Conservation (phyloP, 768 basidiomycete genomes). For the Termitomyces bulborhizus region DNA sequence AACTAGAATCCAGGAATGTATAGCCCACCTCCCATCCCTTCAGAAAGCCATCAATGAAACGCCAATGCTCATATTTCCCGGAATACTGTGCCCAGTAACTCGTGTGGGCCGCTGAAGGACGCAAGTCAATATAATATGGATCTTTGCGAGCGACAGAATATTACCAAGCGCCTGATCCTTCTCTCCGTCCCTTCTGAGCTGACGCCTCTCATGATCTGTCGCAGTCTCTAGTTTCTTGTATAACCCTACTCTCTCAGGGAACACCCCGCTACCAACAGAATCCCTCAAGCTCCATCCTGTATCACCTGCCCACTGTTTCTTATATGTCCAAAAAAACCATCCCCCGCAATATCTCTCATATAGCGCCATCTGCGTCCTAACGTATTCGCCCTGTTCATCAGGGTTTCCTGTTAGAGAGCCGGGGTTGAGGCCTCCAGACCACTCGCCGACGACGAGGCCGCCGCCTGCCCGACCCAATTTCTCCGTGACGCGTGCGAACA, state of each 20-base stretch:
- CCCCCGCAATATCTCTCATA: constrained; percentile 64
- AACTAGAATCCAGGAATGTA: constrained; percentile 36
- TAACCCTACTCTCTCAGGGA: constrained; percentile 49
- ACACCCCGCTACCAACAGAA: constrained; percentile 53
- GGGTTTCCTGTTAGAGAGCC: constrained; percentile 37
- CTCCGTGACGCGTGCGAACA: constrained; percentile 28
- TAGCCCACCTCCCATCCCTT: constrained; percentile 72
- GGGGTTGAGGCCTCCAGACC: constrained; percentile 71
- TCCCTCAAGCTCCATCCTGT: constrained; percentile 71
- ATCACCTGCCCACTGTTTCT: constrained; percentile 61
- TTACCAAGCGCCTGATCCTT: constrained; percentile 27
- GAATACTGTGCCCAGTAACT: constrained; percentile 41
- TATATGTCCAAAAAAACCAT: constrained; percentile 85
- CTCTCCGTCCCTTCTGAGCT: constrained; percentile 19
- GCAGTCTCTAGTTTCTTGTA: constrained; percentile 17
- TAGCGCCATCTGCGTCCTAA: constrained; percentile 57
- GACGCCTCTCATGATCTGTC: constrained; percentile 15
- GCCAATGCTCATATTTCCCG: constrained; percentile 58
- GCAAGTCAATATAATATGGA: neutral
- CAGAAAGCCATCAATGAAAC: constrained; percentile 60
- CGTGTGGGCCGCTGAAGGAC: constrained; percentile 27
- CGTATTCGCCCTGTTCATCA: constrained; percentile 39
- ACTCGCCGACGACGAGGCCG: constrained; percentile 67
- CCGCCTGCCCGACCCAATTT: constrained; percentile 27
- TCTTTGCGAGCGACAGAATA: neutral